A percentile compares a stretch with the other conserved stretches of the same genome.
phyloP scores from a whole-genome alignment of 2,329 filamentous ascomycete genomes.

The Calonectria hongkongensis region DNA sequence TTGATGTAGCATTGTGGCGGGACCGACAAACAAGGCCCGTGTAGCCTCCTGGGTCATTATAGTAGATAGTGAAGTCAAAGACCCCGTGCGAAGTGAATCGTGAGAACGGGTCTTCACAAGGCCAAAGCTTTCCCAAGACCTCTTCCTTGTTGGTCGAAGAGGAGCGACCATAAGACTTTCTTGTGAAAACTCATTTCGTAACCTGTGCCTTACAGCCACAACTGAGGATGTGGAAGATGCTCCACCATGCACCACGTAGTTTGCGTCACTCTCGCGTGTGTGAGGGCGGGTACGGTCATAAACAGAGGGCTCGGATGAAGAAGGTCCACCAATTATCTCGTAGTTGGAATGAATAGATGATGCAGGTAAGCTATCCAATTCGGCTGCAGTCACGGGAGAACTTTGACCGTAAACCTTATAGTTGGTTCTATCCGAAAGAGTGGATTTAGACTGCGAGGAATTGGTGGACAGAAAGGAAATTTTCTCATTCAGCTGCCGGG shows the following conservation, averaged over 20 bases:
- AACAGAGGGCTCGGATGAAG: conserved; percentile 65
- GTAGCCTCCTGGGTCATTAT: conserved; percentile 70
- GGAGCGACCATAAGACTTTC: conserved; percentile 77
- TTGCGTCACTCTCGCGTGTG: conserved; percentile 66
- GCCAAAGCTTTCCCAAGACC: conserved; percentile 69
- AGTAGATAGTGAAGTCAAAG: conserved; percentile 74
- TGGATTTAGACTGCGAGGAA: conserved; percentile 63
- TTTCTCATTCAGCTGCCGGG: conserved; percentile 48
- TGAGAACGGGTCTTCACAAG: conserved; percentile 71
- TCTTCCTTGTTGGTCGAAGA: conserved; percentile 68
- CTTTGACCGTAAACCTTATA: conserved; percentile 73
- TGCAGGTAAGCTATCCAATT: conserved; percentile 64
- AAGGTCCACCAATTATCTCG: conserved; percentile 70
- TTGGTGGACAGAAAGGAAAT: conserved; percentile 52
- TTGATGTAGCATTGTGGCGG: conserved; percentile 54
- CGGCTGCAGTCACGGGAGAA: conserved; percentile 58
- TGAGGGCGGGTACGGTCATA: conserved; percentile 59
- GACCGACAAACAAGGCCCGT: conserved; percentile 57
- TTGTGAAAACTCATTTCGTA: conserved; percentile 72
- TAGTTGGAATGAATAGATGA: conserved; percentile 71
- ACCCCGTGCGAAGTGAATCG: conserved; percentile 72
- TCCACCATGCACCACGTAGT: conserved; percentile 72
- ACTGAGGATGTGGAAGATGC: conserved; percentile 64
- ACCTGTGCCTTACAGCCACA: conserved; percentile 56
- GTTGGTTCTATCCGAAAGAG: conserved; percentile 70